Evolutionary conservation across 2,329 filamentous ascomycete species (phyloP).

Genomic region (Arthroderma sp.): DNA sequence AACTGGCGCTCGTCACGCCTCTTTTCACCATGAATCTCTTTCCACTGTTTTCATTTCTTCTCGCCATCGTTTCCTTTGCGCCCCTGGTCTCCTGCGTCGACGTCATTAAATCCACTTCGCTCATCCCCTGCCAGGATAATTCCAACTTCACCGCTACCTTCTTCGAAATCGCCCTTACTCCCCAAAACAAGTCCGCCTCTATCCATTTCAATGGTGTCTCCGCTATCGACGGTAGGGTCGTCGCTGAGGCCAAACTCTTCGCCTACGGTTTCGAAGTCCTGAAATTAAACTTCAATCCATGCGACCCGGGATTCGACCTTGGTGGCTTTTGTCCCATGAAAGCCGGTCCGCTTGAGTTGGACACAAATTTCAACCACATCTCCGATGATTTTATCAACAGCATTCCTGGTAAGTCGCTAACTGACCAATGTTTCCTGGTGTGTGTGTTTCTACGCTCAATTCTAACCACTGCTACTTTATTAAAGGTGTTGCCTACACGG

Average conservation of each 20-base stretch:
- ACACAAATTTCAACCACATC: conserved; percentile 51
- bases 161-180: conserved; percentile 61
- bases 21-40: conserved; percentile 6
- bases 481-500: conserved; percentile 64
- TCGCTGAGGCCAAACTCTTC: conserved; percentile 60
- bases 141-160: conserved; percentile 77
- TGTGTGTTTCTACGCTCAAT: too few species aligned
- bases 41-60: conserved; percentile 22
- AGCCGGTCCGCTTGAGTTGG: conserved; percentile 63
- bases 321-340: conserved; percentile 82
- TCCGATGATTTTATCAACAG: conserved; percentile 42
- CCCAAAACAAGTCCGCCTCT: conserved; percentile 54
- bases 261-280: conserved; percentile 73
- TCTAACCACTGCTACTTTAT: conserved; percentile 1
- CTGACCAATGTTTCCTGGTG: neutral
- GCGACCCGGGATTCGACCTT: conserved; percentile 46
- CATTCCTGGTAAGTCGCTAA: conserved; percentile 48
- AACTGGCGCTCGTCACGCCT: neutral
- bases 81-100: conserved; percentile 46
- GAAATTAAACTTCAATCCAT: conserved; percentile 59
- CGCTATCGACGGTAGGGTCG: conserved; percentile 68
- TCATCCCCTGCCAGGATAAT: conserved; percentile 73
- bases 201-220: conserved; percentile 72
- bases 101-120: conserved; percentile 66
- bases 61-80: conserved; percentile 27